Conservation (phyloP, 2,329 filamentous ascomycete species). For the Penicillium sp. region DNA sequence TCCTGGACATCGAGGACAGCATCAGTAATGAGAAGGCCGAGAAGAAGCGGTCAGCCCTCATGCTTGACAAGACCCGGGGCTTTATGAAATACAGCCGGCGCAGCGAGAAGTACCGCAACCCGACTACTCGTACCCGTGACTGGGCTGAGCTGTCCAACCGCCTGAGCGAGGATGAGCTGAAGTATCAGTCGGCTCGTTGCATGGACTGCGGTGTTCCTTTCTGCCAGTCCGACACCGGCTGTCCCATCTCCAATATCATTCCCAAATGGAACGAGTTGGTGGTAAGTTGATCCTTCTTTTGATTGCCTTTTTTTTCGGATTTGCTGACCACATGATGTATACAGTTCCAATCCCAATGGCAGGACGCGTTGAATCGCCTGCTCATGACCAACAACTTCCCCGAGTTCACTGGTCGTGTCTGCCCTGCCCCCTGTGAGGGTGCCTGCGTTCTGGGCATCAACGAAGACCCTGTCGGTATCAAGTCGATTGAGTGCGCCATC, state of each 20-base stretch:
- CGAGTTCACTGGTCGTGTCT: conserved; percentile 95
- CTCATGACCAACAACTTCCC: conserved; percentile 99
- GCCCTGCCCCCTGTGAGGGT: conserved; percentile 92
- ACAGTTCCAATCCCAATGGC: conserved; percentile 74
- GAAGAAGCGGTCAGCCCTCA: conserved; percentile 82
- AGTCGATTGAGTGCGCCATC: conserved; percentile 96
- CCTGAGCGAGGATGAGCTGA: conserved; percentile 87
- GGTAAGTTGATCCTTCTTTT: too few relatives aligned
- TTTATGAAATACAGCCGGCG: conserved; percentile 97
- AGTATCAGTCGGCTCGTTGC: conserved; percentile 92
- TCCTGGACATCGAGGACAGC: conserved; percentile 87
- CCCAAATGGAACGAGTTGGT: conserved; percentile 93
- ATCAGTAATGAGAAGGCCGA: conserved; percentile 76
- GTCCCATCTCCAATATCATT: conserved; percentile 95
- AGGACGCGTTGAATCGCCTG: conserved; percentile 82
- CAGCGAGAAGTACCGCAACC: conserved; percentile 84
- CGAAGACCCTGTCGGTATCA: conserved; percentile 94
- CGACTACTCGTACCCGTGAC: conserved; percentile 79
- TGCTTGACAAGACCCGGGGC: conserved; percentile 94
- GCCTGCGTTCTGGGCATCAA: conserved; percentile 95
- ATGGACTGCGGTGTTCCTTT: conserved; percentile 99
- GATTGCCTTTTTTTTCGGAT: too few relatives aligned
- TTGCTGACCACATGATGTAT: too few relatives aligned
- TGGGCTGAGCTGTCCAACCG: conserved; percentile 88
- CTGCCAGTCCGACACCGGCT: conserved; percentile 93